Evolutionary conservation across 108 stramenopile species (phyloP), one percentile per base, ranked within the genome.

Genomic region (Bacterosira constricta): DNA sequence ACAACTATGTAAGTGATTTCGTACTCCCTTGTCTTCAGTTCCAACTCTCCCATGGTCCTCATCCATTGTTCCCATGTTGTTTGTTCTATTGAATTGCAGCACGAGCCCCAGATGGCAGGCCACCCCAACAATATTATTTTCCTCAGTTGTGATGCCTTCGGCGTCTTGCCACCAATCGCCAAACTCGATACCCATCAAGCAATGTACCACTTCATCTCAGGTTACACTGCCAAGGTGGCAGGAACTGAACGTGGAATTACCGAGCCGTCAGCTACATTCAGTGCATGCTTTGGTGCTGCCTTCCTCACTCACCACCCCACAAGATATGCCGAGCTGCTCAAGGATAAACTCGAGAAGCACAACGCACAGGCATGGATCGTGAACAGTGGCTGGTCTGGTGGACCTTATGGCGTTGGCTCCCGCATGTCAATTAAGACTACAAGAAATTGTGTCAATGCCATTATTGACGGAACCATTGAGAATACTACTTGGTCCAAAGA

Each of bases 191-290:
- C 92, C n/a, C 96, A 86, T 27, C 96, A 97, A 84, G 97, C 98
- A 32, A 97, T 98, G 94, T 99, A 99, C 79, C 97, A 98, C 73
- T 99, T 98, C 83, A 82, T 99, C 54, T 90, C 88, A 39, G 98
- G 98, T 39, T 99, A 98, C 84, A 99, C 97, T 12, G 97, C 97
- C 62, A 99, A 99, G 82, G 98, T 99, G 45, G 98, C 98, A 36
- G 98, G 98, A 38, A 99, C 98, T 44, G 98, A 99, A 81, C 90
- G 98, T 12, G 98, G 98, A 39, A 82, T 99, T 41, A 95, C 84
- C 13, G 97, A 99, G 77, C 98, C 98, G 8, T 64, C 79, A 37
- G 89, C 97, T 41, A 99, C 90, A 25, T 99, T 99, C 80, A 83
- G 81, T 44, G 89, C 97, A 26, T 96, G 98, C 83, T 99, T 99